Conservation (phyloP, 192 early-diverging fungal species). For the Pilaira anomala region DNA sequence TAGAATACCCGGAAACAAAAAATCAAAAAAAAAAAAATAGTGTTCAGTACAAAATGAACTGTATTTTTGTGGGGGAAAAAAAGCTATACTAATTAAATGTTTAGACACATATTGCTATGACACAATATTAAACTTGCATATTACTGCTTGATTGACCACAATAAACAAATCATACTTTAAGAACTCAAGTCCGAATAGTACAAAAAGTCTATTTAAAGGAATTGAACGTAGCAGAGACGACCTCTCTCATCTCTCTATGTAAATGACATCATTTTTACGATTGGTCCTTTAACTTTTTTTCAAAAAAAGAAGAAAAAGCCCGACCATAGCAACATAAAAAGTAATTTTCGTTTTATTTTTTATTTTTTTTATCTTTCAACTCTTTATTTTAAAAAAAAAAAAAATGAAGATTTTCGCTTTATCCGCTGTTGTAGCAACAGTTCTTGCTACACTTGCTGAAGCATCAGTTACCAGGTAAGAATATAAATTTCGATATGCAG, state of each 20-base stretch:
- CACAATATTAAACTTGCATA: no score
- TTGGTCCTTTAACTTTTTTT: background rate
- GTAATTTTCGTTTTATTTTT: background rate
- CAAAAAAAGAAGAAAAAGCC: background rate
- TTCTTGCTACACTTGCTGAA: constrained; percentile 19
- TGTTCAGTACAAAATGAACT: no score
- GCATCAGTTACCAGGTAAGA: constrained; percentile 30
- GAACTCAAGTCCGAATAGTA: no score
- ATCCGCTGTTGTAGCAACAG: constrained; percentile 14
- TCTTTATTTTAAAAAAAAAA: background rate
- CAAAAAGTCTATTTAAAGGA: no score
- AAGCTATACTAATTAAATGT: no score
- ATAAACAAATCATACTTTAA: no score
- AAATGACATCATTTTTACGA: background rate
- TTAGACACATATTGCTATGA: no score
- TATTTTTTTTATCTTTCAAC: background rate
- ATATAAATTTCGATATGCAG: background rate
- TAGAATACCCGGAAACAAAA: no score
- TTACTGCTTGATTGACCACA: no score
- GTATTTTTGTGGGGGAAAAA: no score
- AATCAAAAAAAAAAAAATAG: no score
- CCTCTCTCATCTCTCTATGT: background rate
- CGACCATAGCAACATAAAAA: background rate
- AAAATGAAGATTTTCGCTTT: constrained; percentile 35
- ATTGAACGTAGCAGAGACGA: background rate